Evolutionary conservation across 108 stramenopile species (phyloP), one percentile per base, ranked within the genome.

Genomic region (Pseudonitzschia multistriata): DNA sequence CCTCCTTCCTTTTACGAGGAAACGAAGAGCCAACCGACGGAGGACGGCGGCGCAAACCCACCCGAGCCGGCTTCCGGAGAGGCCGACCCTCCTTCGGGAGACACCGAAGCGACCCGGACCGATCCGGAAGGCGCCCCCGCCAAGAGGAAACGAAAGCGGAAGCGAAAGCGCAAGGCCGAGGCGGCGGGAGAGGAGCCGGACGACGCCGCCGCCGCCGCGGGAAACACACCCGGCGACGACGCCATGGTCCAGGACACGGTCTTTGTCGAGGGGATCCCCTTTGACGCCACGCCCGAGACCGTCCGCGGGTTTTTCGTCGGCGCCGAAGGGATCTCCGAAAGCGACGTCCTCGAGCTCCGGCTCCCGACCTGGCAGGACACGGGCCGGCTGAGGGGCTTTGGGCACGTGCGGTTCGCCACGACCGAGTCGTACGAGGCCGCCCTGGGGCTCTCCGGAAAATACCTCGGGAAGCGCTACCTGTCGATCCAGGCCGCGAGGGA

Each of bases 341-440:
- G 74, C 24, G 84, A 92, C 52, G 76, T 98, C 63, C 33, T 80
- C 22, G 82, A 88, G 28, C 36, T 96, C 50, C 80, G 97, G n/a
- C 74, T 98, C 28, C 96, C 97, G 15, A 81, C 83, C 21, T 93
- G 92, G 96, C 96, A 97, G 66, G 97, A 98, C 83, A 87, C 94
- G 4, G 95, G 96, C 5, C 73, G 96, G 49, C 71, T 96, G 42
- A 81, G 96, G 19, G 97, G 97, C 30, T 98, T 92, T 81, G 97
- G 92, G 0, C 97, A 98, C 76, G 89, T 96, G 8, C 94, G 91
- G 4, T 97, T 96, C 71, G 85, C 39, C 1, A 76, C 83, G 5
- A 50, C 29, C 24, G 70, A 74, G 49, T 70, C 83, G 29, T 75
- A 81, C 34, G 49, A 71, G 15, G 77, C 77, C 50, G 94, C 95